A percentile compares a stretch with the other conserved stretches of the same genome.
These are phyloP conservation scores for Plectranthus barbatus DNA, from an alignment of 257 asterid genomes.

Conservation along the genomic window DNA sequence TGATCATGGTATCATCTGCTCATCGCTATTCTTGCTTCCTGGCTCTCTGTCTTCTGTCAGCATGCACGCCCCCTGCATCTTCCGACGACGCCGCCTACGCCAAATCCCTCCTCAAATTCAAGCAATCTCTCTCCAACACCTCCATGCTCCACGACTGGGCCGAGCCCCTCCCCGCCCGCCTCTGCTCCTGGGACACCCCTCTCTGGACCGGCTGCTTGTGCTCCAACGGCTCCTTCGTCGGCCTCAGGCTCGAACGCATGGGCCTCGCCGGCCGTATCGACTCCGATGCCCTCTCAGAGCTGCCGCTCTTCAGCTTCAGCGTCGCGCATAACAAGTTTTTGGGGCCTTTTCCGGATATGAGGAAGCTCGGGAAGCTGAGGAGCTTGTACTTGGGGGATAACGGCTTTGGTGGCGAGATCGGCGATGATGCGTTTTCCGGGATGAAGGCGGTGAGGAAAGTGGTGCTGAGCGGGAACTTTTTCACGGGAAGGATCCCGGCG, in stretches of 20 bases:
- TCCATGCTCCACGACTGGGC: conserved; percentile 35
- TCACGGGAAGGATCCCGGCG: conserved; percentile 41
- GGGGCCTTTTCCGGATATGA: conserved; percentile 37
- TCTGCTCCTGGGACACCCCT: conserved; percentile 36
- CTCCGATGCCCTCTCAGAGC: conserved; percentile 19
- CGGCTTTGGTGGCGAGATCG: conserved; percentile 43
- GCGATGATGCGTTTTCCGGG: conserved; percentile 39
- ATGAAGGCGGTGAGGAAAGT: conserved; percentile 42
- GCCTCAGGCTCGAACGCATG: conserved; percentile 39
- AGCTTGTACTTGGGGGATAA: conserved; percentile 45
- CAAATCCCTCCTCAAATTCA: conserved; percentile 37
- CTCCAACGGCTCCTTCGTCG: conserved; percentile 22
- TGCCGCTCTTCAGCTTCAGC: conserved; percentile 36
- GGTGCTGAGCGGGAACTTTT: conserved; percentile 29
- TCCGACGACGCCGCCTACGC: conserved; percentile 15
- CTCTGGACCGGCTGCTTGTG: conserved; percentile 54
- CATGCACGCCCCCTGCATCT: neutral
- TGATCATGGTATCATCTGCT: neutral
- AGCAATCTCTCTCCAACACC: conserved; percentile 34
- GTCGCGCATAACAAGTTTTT: conserved; percentile 41
- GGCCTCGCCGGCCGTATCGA: conserved; percentile 41
- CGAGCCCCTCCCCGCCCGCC: neutral
- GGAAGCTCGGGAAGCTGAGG: conserved; percentile 35
- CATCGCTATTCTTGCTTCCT: neutral
- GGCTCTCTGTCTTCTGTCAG: neutral